Percentiles rank a stretch among this genome's conserved stretches.
Conservation (phyloP, 2,329 filamentous ascomycete genomes). For the Scytalidium lignicola region DNA sequence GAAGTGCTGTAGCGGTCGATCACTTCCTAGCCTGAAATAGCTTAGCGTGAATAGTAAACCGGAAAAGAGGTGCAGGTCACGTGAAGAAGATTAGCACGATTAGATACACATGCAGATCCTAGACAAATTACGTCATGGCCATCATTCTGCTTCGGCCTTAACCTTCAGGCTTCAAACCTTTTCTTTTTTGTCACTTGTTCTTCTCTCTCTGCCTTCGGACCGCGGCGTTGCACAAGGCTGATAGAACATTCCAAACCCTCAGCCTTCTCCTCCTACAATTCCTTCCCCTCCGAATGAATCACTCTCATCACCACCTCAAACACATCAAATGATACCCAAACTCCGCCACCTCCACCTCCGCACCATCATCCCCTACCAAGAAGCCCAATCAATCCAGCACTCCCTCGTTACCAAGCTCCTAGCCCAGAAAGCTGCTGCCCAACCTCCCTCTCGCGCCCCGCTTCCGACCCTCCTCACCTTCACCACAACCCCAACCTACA, state of each 20-base stretch:
- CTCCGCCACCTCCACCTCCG: conserved; percentile 58
- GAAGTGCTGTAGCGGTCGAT: neutral
- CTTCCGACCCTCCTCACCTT: conserved; percentile 75
- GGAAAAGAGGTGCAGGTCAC: neutral
- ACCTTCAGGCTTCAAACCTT: too few species aligned
- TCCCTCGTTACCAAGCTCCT: conserved; percentile 52
- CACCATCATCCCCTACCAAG: conserved; percentile 46
- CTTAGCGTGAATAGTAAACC: neutral
- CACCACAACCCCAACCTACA: conserved; percentile 78
- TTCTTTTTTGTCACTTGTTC: too few species aligned
- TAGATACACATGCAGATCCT: neutral
- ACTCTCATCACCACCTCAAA: too few species aligned
- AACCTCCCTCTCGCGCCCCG: conserved; percentile 37
- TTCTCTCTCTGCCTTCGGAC: too few species aligned
- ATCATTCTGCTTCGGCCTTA: too few species aligned
- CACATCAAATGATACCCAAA: conserved; percentile 1
- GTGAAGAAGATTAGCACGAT: neutral
- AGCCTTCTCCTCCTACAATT: too few species aligned
- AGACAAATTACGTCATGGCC: neutral
- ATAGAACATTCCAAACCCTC: too few species aligned
- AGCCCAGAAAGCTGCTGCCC: conserved; percentile 44
- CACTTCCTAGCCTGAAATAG: neutral
- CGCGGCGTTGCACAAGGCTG: too few species aligned
- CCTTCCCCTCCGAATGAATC: too few species aligned
- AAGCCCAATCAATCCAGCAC: conserved; percentile 52